Evolutionary conservation across 169 alveolate genomes (phyloP).

Genomic region (Theileria parva): DNA sequence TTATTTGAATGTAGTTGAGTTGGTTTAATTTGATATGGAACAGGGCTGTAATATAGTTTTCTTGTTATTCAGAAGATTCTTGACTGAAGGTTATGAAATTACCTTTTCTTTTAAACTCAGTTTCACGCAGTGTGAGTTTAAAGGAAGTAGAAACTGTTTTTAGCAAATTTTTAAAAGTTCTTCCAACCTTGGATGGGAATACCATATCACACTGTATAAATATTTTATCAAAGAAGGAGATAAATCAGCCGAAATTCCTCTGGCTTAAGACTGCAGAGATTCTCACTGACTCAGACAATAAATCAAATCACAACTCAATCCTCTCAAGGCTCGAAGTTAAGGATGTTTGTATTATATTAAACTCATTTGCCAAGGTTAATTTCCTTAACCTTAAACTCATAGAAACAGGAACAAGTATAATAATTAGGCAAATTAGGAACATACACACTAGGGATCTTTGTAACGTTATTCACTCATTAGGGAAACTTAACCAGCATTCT

Average conservation of each 20-base stretch:
- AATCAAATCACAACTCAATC: background rate
- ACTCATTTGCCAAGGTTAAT: constrained; percentile 59
- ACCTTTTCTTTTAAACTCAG: constrained; percentile 58
- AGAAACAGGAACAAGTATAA: constrained; percentile 11
- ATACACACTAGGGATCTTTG: constrained; percentile 23
- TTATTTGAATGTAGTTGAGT: background rate
- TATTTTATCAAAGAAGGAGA: constrained; percentile 52
- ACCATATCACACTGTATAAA: constrained; percentile 52
- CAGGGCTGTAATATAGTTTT: background rate
- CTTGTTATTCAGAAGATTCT: background rate
- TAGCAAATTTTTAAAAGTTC: constrained; percentile 21
- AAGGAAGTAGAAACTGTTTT: constrained; percentile 50
- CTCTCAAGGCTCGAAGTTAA: constrained; percentile 36
- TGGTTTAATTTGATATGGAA: background rate
- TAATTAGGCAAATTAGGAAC: constrained; percentile 16
- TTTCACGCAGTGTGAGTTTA: constrained; percentile 20
- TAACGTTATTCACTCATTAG: constrained; percentile 45
- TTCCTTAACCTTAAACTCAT: constrained; percentile 17
- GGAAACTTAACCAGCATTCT: constrained; percentile 9
- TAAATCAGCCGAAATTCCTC: constrained; percentile 19
- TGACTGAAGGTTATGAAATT: constrained; percentile 23
- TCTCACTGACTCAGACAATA: background rate
- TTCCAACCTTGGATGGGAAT: constrained; percentile 53
- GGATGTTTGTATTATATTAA: constrained; percentile 56
- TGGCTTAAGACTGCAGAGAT: constrained; percentile 41